phyloP scores from a whole-genome alignment of 2,329 filamentous ascomycete genomes.

The Apiospora pterosperma region DNA sequence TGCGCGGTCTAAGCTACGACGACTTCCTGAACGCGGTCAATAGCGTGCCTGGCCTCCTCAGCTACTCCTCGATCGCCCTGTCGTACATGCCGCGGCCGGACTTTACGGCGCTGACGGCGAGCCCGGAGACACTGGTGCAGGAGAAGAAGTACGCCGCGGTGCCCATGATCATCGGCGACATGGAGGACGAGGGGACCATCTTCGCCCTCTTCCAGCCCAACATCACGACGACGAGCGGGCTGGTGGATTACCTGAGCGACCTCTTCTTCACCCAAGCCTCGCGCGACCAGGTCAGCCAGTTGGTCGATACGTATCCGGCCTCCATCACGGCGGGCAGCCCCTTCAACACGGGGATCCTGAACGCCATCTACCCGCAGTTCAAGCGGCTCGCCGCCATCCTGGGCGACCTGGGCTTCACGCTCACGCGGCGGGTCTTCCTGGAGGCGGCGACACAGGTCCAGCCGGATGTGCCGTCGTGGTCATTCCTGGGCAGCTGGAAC shows the following conservation, averaged over 20 bases:
- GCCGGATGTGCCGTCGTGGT: constrained; percentile 64
- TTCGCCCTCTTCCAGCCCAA: constrained; percentile 69
- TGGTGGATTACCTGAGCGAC: constrained; percentile 59
- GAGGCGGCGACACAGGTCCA: constrained; percentile 39
- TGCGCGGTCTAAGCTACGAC: constrained; percentile 58
- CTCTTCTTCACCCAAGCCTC: constrained; percentile 60
- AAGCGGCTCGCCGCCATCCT: constrained; percentile 74
- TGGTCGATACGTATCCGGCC: constrained; percentile 63
- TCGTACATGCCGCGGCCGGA: constrained; percentile 75
- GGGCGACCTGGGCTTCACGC: constrained; percentile 72
- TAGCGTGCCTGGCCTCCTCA: constrained; percentile 65
- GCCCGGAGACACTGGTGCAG: constrained; percentile 55
- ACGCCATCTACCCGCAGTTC: constrained; percentile 73
- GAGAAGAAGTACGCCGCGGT: constrained; percentile 55
- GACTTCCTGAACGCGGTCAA: constrained; percentile 64
- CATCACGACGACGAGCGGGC: constrained; percentile 55
- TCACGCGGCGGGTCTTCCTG: constrained; percentile 66
- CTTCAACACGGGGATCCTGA: constrained; percentile 65
- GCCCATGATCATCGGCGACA: constrained; percentile 66
- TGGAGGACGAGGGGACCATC: constrained; percentile 77
- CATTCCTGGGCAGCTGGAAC: constrained; percentile 71
- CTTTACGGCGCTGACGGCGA: constrained; percentile 56
- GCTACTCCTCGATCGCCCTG: constrained; percentile 65
- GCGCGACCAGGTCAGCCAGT: constrained; percentile 42
- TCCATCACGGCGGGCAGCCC: constrained; percentile 60